phyloP scores from a whole-genome alignment of 2,329 filamentous ascomycete species.

The Nemania sp. region DNA sequence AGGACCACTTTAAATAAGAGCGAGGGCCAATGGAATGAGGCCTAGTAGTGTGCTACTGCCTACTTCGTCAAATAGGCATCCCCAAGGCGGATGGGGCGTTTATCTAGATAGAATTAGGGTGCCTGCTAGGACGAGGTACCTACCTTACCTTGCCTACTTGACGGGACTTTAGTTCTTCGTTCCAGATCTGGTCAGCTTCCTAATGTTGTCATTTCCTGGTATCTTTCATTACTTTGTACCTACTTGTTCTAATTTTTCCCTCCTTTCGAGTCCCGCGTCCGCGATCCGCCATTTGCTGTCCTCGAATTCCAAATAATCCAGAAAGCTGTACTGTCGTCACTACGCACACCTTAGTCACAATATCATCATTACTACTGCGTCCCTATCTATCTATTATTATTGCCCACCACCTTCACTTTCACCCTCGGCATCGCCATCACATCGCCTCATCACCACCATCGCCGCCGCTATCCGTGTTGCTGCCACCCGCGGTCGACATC shows the following conservation, averaged over 20 bases:
- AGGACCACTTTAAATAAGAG: background rate
- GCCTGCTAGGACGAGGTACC: too few relatives aligned
- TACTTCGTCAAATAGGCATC: too few relatives aligned
- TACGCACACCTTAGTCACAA: background rate
- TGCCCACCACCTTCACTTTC: background rate
- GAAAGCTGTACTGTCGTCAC: background rate
- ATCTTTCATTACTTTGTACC: conserved; percentile 9
- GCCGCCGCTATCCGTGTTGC: background rate
- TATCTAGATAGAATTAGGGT: too few relatives aligned
- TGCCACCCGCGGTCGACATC: conserved; percentile 12
- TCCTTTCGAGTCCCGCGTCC: conserved; percentile 11
- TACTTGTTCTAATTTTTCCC: conserved; percentile 14
- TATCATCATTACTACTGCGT: background rate
- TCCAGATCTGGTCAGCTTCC: conserved; percentile 4
- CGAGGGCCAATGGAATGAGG: background rate
- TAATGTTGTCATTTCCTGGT: conserved; percentile 22
- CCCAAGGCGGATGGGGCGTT: background rate
- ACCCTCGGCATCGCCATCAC: too few relatives aligned
- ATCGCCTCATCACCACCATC: background rate
- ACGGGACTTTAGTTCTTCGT: background rate
- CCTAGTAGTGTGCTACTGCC: background rate
- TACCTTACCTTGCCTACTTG: too few relatives aligned
- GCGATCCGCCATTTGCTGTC: conserved; percentile 2
- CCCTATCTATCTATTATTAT: too few relatives aligned
- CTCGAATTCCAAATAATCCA: conserved; percentile 11